Percentiles rank a stretch among this genome's conserved stretches.
These are phyloP conservation scores for Phytomonas sp. DNA, from an alignment of 208 protist species.

Conservation along the genomic window DNA sequence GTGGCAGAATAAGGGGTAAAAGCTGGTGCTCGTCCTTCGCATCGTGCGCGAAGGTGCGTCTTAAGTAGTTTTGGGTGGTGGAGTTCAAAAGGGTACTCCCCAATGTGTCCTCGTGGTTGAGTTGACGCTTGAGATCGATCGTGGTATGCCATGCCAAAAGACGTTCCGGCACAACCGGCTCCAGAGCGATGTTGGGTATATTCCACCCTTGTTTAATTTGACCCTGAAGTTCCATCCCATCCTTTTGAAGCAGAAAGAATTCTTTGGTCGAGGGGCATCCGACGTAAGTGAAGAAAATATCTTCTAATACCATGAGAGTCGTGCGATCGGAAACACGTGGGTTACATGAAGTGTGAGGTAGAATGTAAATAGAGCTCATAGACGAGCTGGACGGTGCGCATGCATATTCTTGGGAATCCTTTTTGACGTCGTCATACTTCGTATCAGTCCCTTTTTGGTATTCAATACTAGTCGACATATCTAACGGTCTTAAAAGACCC, in stretches of 20 bases:
- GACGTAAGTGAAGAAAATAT: slow-evolving; percentile 56
- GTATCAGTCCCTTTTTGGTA: background rate
- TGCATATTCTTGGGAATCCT: background rate
- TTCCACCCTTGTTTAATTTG: slow-evolving; percentile 32
- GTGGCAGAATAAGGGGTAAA: slow-evolving; percentile 19
- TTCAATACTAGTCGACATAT: background rate
- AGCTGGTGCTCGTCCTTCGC: background rate
- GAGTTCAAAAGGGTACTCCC: background rate
- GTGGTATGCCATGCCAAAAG: background rate
- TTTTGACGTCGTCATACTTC: slow-evolving; percentile 2
- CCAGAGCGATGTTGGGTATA: slow-evolving; percentile 38
- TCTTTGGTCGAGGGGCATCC: slow-evolving; percentile 28
- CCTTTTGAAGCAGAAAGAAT: slow-evolving; percentile 37
- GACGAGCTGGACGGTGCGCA: slow-evolving; percentile 7
- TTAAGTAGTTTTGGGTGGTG: background rate
- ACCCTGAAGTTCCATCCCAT: slow-evolving; percentile 24
- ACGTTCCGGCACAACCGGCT: slow-evolving; percentile 25
- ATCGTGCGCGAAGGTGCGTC: slow-evolving; percentile 2
- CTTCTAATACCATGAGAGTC: slow-evolving; percentile 27
- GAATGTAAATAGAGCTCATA: background rate
- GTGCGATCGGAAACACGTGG: slow-evolving; percentile 12
- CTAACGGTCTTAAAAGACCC: background rate
- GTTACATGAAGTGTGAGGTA: background rate
- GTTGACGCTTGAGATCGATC: background rate
- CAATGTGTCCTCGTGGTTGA: background rate